Percentiles rank a stretch among this genome's conserved stretches.
Evolutionary conservation across 257 asterid species (phyloP).

Genomic region (Jacaranda copaia): DNA sequence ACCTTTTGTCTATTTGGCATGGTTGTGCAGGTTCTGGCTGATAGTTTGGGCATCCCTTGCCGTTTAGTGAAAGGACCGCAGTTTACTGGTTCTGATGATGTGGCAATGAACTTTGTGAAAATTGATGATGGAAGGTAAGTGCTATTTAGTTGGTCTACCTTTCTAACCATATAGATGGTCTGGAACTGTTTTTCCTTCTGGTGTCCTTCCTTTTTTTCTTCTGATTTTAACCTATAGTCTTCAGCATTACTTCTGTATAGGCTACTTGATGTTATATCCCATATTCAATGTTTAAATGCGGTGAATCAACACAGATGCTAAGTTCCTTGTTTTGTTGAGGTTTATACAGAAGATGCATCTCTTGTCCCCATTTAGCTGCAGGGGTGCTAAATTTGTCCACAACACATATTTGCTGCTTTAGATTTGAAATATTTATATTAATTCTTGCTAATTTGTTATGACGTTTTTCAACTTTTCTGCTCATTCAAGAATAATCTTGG

Average conservation of each 20-base stretch:
- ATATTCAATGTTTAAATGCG: slow-evolving; percentile 5
- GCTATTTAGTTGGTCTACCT: slow-evolving; percentile 27
- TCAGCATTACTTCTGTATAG: not conserved
- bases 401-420: slow-evolving; percentile 11
- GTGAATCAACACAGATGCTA: slow-evolving; percentile 9
- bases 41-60: slow-evolving; percentile 80
- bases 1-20: slow-evolving; percentile 38
- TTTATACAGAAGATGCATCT: slow-evolving; percentile 36
- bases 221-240: slow-evolving; percentile 14
- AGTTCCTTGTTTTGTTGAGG: slow-evolving; percentile 3
- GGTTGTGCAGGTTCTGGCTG: slow-evolving; percentile 88
- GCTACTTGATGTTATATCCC: slow-evolving; percentile 31
- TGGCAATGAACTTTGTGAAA: slow-evolving; percentile 88
- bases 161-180: slow-evolving; percentile 13
- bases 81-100: slow-evolving; percentile 90
- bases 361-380: slow-evolving; percentile 30
- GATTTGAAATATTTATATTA: not conserved
- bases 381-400: slow-evolving; percentile 2
- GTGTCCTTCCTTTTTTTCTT: slow-evolving; percentile 2
- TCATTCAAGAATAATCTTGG: slow-evolving; percentile 11
- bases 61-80: slow-evolving; percentile 90
- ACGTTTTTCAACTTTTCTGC: slow-evolving; percentile 6
- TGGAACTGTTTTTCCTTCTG: not conserved
- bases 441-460: slow-evolving; percentile 19
- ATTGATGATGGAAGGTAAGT: slow-evolving; percentile 77